Conservation (phyloP, 345 rosid genomes). For the Camelina neglecta region DNA sequence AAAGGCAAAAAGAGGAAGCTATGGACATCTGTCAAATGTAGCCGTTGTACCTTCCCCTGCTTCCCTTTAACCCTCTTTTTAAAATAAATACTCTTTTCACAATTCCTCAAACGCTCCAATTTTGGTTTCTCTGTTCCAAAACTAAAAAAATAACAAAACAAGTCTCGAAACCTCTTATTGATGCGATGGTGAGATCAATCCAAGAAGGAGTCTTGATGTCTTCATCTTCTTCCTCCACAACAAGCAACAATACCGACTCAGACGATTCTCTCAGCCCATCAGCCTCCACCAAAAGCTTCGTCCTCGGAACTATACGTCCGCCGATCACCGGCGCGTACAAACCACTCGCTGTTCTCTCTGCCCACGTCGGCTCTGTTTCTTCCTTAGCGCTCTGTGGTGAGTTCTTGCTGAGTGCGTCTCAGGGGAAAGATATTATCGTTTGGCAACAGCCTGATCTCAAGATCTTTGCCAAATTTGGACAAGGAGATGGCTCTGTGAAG, state of each 20-base stretch:
- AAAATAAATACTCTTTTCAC: conserved; percentile 27
- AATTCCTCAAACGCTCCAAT: conserved; percentile 36
- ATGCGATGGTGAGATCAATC: conserved; percentile 28
- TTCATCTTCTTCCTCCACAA: conserved; percentile 61
- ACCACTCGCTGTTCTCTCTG: conserved; percentile 76
- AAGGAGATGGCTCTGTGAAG: conserved; percentile 90
- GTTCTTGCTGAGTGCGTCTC: conserved; percentile 88
- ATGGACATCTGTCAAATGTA: conserved; percentile 55
- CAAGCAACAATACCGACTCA: conserved; percentile 56
- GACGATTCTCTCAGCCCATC: conserved; percentile 59
- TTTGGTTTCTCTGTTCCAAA: conserved; percentile 24
- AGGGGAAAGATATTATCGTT: conserved; percentile 92
- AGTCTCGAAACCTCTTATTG: conserved; percentile 19
- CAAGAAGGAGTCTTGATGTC: conserved; percentile 49
- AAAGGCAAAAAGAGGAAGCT: conserved; percentile 32
- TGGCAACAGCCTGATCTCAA: conserved; percentile 98
- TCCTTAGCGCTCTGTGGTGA: conserved; percentile 88
- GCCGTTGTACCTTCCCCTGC: conserved; percentile 67
- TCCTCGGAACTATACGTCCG: conserved; percentile 45
- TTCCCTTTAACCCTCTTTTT: conserved; percentile 22
- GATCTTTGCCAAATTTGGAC: conserved; percentile 86
- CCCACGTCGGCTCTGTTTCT: conserved; percentile 84
- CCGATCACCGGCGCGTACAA: conserved; percentile 53
- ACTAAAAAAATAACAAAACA: not conserved
- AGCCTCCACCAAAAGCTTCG: conserved; percentile 47